Evolutionary conservation across 2,329 filamentous ascomycete species (phyloP), one percentile per base, ranked within the genome.

Genomic region (Incumbomyces lentus): DNA sequence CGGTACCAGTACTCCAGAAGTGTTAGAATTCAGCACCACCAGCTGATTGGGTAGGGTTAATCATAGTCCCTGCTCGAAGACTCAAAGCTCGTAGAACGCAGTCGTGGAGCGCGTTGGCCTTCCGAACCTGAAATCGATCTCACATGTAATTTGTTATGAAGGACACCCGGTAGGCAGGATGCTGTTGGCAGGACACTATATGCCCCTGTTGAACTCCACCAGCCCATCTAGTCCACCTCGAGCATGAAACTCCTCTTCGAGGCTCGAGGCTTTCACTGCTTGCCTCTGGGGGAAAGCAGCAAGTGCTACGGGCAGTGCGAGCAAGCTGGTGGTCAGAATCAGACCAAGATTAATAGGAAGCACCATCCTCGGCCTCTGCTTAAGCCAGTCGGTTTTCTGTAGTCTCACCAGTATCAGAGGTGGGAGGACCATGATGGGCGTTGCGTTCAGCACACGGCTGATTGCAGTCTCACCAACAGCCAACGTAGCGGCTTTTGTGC

Each of bases 401-500:
- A 98, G 71, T 55, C 81, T 75, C 44, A 96, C 84, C 46, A 98
- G 75, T 18, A 93, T 69, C 62, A 98, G 71, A 17, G 92, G 87
- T 35, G 92, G 92, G 38, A 98, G 73, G 12, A 94, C 88, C 92
- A 98, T 98, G 69, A 98, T 92, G 10, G 92, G 92, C 11, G 86
- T 93, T 50, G 87, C 85, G 66, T 96, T 98, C 59, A 96, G 74
- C 49, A 96, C 89, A 49, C 92, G 80, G 56, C 85, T 92, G 38
- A 93, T 71, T 2, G 92, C 92, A 40, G 92, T 98, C 72, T 98
- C 90, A 50, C 81, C 84, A 1, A 98, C 92, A 10, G 92, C 92
- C 16, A 96, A 67, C 22, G 81, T 85, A 10, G 92, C 92, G 1
- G 92, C 92, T 62, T 82, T 87, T 63, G 82, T 84, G 63, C 83